phyloP scores from a whole-genome alignment of 768 basidiomycete species.

The Phaffia tasmanica region DNA sequence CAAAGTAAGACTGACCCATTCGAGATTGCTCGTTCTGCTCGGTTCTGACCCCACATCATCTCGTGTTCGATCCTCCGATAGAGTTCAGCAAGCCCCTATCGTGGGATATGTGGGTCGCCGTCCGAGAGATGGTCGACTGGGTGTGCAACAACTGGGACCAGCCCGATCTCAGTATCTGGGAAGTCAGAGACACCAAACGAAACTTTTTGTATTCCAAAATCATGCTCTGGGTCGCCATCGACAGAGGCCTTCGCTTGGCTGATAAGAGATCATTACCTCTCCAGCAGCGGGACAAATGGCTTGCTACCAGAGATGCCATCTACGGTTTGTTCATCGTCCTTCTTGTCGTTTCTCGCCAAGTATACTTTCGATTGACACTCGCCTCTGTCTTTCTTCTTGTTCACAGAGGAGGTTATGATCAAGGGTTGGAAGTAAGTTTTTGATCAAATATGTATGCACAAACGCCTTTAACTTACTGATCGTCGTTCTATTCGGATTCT shows the following conservation, averaged over 20 bases:
- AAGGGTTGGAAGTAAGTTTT: conserved; percentile 61
- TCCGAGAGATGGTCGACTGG: conserved; percentile 40
- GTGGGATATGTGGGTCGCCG: conserved; percentile 39
- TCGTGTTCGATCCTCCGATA: neutral
- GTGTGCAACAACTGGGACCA: conserved; percentile 62
- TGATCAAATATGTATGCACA: neutral
- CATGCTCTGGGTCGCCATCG: conserved; percentile 91
- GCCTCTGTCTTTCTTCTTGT: neutral
- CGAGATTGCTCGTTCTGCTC: conserved; percentile 38
- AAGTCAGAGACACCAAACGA: conserved; percentile 16
- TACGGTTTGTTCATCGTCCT: conserved; percentile 46
- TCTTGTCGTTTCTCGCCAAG: neutral
- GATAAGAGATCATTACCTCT: conserved; percentile 84
- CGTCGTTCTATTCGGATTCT: neutral
- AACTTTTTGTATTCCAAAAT: conserved; percentile 43
- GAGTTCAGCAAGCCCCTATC: conserved; percentile 25
- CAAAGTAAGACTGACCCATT: too few species aligned
- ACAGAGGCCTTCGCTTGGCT: conserved; percentile 83
- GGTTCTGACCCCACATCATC: neutral
- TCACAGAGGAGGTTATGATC: conserved; percentile 63
- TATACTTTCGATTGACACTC: neutral
- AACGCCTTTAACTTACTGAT: neutral
- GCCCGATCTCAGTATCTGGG: conserved; percentile 59
- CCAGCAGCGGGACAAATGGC: conserved; percentile 50
- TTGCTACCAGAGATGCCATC: conserved; percentile 62